Base-by-base conservation (phyloP, 257 asterid genomes). In the Fraxinus excelsior region DNA sequence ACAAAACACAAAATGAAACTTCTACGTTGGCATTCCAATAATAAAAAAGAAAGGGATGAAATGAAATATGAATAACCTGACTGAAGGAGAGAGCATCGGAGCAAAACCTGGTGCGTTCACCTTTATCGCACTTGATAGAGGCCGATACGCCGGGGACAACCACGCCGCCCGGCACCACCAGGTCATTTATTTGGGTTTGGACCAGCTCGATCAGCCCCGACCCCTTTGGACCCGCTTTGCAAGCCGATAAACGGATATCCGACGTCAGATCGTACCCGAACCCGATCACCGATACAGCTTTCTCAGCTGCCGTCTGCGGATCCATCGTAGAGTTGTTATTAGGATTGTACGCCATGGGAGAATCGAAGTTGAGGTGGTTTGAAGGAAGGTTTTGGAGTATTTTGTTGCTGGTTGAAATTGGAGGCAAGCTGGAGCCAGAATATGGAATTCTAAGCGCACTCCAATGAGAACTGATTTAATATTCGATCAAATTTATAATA, bases 41-140 rank as follows among this genome's bases (percentile, higher is more conserved):
- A 69, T 34, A 12, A 65, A 18, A 38, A 46, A 64, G 72, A 49
- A 62, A 51, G 51, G 26, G n/a, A n/a, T n/a, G n/a, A n/a, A 21
- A 14, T 34, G 78, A 29, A 51, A 69, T 13, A 53, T 56, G 6
- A 37, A 23, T 44, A 9, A 95, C 99, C 97, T 88, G 96, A 78
- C 71, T 89, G 83, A 95, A 95, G 56, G 96, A 65, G 73, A 95
- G 88, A 46, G 89, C 89, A 71, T 95, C 99, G 79, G 99, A 91
- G 84, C 93, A n/a, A 79, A 95, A 95, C 87, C 99, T 84, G 51
- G 90, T 95, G 66, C 97, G 89, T 87, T 95, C 99, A 70, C 99
- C 99, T 86, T 95, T 95, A 77, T 90, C 99, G 75, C 99, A 95
- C 92, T 91, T 95, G 80, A 95, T 90, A 6, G 98, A 84, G 44